phyloP scores from a whole-genome alignment of 2,329 filamentous ascomycete species.

The Cercospora citrullina region DNA sequence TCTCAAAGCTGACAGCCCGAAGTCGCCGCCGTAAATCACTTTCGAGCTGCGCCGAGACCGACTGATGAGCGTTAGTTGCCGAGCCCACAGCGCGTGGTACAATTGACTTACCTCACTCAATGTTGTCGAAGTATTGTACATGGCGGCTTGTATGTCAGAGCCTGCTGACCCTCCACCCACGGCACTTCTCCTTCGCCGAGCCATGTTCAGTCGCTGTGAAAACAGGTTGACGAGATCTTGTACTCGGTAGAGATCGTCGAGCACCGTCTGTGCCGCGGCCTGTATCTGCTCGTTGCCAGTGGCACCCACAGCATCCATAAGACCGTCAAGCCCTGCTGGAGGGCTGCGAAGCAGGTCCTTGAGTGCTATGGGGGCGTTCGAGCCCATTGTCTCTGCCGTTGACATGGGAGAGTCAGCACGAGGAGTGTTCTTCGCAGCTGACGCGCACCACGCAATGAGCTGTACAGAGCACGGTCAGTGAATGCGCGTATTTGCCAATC shows the following conservation, averaged over 20 bases:
- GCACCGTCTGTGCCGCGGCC: conserved; percentile 3
- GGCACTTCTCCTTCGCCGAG: conserved; percentile 7
- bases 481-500: not conserved
- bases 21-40: conserved; percentile 9
- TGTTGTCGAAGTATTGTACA: conserved; percentile 8
- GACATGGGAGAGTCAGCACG: conserved; percentile 6
- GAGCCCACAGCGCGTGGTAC: not conserved
- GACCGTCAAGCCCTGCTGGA: conserved; percentile 3
- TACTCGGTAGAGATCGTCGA: conserved; percentile 10
- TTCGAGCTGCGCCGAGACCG: conserved; percentile 9
- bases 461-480: not conserved
- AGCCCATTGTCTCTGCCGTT: not conserved
- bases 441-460: conserved; percentile 12
- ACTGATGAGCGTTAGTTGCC: conserved; percentile 1
- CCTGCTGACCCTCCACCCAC: not conserved
- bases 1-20: conserved; percentile 10
- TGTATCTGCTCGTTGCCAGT: conserved; percentile 1
- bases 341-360: conserved; percentile 7
- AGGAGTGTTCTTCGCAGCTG: conserved; percentile 9
- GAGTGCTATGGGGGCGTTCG: not conserved
- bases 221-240: conserved; percentile 10
- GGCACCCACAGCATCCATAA: not conserved
- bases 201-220: conserved; percentile 6
- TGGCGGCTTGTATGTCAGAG: conserved; percentile 8
- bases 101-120: conserved; percentile 4